Evolutionary conservation across 306 rosid species (phyloP), one percentile per base, ranked within the genome.

Genomic region (Vigna reflexopilosa): DNA sequence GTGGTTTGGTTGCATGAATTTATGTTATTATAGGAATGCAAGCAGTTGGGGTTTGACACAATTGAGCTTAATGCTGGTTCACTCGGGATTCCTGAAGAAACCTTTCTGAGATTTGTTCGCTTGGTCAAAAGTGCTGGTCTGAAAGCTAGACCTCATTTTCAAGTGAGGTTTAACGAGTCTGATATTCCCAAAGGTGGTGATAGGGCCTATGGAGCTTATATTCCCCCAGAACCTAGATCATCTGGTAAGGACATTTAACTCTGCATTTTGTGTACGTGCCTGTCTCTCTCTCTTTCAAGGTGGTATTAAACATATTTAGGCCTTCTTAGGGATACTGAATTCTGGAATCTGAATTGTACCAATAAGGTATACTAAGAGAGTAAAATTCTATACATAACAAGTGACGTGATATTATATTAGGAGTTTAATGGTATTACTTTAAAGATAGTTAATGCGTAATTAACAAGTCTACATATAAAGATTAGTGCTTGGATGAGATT

Each of bases 121-220:
- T 75, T 89, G 84, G 86, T 93, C 24, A 95, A 95, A 87, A 89
- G 90, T 55, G 89, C 88, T 47, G 98, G 99, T 24, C 54, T 92
- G 61, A 91, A 84, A 73, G 96, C 85, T 64, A 91, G 93, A 73
- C 97, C 98, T 57, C 88, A 84, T 82, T 91, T 95, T 78, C 89
- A 91, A 3, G 97, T 91, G 70, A 89, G 83, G 89, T 66, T 89
- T 56, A 91, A 89, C 34, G 64, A 87, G 90, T 92, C 97, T 75
- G 97, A 95, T 76, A 81, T 95, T 81, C 98, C 96, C 20, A 62
- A 73, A 40, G 85, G 82, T 59, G 84, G 88, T 51, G 78, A 87
- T 74, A 87, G 97, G 67, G 98, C 98, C 44, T 95, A 85, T 83
- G 98, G 98, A 71, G 98, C 98, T 56, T 92, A 89, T 75, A 40